Conservation (phyloP, 208 protist genomes). For the Leishmania major region DNA sequence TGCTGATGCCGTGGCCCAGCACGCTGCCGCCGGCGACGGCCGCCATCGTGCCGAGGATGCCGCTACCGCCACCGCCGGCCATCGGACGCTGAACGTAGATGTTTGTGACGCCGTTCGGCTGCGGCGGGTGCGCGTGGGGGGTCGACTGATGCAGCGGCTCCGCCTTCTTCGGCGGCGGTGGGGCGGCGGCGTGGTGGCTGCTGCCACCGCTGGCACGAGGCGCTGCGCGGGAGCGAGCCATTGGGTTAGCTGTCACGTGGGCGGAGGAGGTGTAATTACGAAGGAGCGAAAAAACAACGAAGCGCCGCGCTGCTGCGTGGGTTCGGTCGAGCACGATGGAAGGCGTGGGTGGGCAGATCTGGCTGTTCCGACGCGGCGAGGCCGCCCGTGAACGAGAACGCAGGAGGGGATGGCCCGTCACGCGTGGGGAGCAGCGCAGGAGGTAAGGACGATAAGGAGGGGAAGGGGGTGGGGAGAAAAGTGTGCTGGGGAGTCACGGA, state of each 20-base stretch:
- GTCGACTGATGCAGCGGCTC: constrained; percentile 27
- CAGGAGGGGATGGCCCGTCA: background rate
- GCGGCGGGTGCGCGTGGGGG: constrained; percentile 26
- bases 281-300: background rate
- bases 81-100: constrained; percentile 68
- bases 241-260: constrained; percentile 11
- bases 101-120: constrained; percentile 67
- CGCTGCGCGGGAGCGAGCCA: constrained; percentile 69
- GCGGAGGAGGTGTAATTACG: background rate
- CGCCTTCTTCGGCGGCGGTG: constrained; percentile 25
- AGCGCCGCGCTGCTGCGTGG: background rate
- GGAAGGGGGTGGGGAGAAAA: background rate
- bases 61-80: constrained; percentile 52
- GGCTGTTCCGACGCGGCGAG: background rate
- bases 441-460: background rate
- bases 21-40: constrained; percentile 84
- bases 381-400: background rate
- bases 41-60: constrained; percentile 85
- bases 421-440: background rate
- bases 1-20: constrained; percentile 86
- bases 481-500: background rate
- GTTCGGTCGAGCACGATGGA: background rate
- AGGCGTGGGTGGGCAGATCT: background rate
- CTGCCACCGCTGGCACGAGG: constrained; percentile 25
- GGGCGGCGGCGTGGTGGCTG: constrained; percentile 14